A percentile compares a stretch with the other conserved stretches of the same genome.
Evolutionary conservation across 1,139 yeast species (phyloP).

Genomic region (Scheffersomyces cryptocercus): DNA sequence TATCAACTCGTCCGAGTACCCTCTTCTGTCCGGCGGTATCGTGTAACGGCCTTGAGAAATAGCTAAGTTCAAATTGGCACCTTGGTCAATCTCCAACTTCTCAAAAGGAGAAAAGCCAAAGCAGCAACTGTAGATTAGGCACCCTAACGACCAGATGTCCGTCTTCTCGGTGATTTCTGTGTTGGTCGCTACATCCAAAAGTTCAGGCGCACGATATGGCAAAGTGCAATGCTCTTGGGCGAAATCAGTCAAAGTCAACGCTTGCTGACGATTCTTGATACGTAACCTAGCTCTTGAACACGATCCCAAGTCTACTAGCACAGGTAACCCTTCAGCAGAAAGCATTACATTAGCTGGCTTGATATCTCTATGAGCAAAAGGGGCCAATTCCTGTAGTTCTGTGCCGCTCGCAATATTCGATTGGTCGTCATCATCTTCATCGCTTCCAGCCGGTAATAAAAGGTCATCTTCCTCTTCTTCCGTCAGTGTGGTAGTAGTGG

Average conservation of each 20-base stretch:
- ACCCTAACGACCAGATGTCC: slow-evolving; percentile 92
- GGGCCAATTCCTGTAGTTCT: slow-evolving; percentile 59
- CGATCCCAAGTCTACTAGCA: slow-evolving; percentile 83
- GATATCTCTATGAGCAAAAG: slow-evolving; percentile 84
- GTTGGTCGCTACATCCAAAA: slow-evolving; percentile 73
- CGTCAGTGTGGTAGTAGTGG: slow-evolving; percentile 22
- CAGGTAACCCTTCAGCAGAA: slow-evolving; percentile 70
- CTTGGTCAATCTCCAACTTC: slow-evolving; percentile 74
- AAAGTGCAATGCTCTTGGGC: slow-evolving; percentile 86
- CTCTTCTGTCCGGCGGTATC: slow-evolving; percentile 54
- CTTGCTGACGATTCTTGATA: slow-evolving; percentile 64
- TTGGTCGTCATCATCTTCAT: slow-evolving; percentile 18
- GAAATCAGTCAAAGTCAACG: slow-evolving; percentile 73
- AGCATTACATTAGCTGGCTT: slow-evolving; percentile 91
- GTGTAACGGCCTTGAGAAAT: slow-evolving; percentile 68
- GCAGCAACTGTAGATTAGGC: slow-evolving; percentile 73
- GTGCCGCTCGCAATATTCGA: slow-evolving; percentile 25
- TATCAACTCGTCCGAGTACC: slow-evolving; percentile 57
- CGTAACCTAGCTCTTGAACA: slow-evolving; percentile 63
- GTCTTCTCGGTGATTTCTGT: slow-evolving; percentile 65
- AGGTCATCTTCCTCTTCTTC: slow-evolving; percentile 31
- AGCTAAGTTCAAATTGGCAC: slow-evolving; percentile 80
- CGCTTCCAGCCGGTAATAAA: slow-evolving; percentile 21
- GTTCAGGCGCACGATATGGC: slow-evolving; percentile 89
- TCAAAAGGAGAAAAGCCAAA: slow-evolving; percentile 88